phyloP scores from a whole-genome alignment of 176 grass and related monocot genomes.

The Oropetium thomaeum region DNA sequence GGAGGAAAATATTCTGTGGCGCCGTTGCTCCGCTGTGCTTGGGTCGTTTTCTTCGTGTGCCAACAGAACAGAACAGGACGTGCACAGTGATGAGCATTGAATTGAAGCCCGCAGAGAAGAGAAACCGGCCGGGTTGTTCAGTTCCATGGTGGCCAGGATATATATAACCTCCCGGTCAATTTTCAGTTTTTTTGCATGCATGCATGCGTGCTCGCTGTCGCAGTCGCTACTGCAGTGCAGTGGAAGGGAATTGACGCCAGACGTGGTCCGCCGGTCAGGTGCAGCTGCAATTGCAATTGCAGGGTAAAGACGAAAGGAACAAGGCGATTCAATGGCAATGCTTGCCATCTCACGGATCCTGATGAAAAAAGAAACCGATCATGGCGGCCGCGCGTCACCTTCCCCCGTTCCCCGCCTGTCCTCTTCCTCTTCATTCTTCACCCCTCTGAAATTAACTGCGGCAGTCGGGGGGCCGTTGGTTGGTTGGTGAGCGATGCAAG shows the following conservation, averaged over 20 bases:
- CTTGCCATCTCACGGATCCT: background rate
- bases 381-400: background rate
- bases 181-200: background rate
- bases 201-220: background rate
- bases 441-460: constrained; percentile 14
- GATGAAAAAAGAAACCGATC: background rate
- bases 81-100: too few species aligned
- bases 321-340: background rate
- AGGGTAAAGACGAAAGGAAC: background rate
- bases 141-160: background rate
- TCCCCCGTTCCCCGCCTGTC: too few species aligned
- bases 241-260: background rate
- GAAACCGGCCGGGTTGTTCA: background rate
- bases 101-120: background rate
- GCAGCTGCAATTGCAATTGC: background rate
- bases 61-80: background rate
- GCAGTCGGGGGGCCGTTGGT: background rate
- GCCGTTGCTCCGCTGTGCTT: too few species aligned
- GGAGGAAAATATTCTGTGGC: background rate
- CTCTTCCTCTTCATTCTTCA: too few species aligned
- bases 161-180: background rate
- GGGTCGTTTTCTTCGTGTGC: background rate
- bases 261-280: background rate
- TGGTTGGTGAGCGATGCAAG: background rate
- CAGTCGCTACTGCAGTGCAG: too few species aligned